Evolutionary conservation across 2,329 filamentous ascomycete species (phyloP).

Genomic region (Gremmenia infestans): DNA sequence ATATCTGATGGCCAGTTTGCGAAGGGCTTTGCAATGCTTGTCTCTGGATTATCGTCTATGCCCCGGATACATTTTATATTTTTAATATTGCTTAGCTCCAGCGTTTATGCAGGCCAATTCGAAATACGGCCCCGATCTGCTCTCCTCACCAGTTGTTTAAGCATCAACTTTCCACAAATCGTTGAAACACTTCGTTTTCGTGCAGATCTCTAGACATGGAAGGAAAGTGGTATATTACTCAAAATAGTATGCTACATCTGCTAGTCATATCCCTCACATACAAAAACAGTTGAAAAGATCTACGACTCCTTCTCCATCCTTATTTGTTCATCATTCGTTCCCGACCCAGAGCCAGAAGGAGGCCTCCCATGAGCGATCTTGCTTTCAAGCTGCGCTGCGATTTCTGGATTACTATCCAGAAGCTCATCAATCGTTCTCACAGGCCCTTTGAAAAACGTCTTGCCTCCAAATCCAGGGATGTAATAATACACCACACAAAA

Average conservation of each 20-base stretch:
- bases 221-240: neutral
- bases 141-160: no score
- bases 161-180: no score
- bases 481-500: constrained; percentile 31
- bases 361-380: neutral
- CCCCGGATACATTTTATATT: no score
- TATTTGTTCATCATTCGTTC: neutral
- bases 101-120: no score
- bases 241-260: neutral
- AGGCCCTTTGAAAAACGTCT: constrained; percentile 29
- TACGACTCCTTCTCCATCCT: neutral
- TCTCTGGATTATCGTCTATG: no score
- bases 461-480: constrained; percentile 26
- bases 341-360: neutral
- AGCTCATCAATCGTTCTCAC: constrained; percentile 29
- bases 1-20: no score
- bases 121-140: no score
- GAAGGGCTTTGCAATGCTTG: no score
- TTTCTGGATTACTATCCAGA: constrained; percentile 11
- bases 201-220: neutral
- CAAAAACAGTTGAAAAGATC: no score
- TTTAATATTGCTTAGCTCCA: no score
- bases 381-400: constrained; percentile 5
- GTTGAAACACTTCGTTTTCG: no score
- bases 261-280: neutral